Percentiles rank a stretch among this genome's conserved stretches.
These are phyloP conservation scores for Pleomassaria siparia DNA, from an alignment of 2,329 filamentous ascomycete species.

Conservation along the genomic window DNA sequence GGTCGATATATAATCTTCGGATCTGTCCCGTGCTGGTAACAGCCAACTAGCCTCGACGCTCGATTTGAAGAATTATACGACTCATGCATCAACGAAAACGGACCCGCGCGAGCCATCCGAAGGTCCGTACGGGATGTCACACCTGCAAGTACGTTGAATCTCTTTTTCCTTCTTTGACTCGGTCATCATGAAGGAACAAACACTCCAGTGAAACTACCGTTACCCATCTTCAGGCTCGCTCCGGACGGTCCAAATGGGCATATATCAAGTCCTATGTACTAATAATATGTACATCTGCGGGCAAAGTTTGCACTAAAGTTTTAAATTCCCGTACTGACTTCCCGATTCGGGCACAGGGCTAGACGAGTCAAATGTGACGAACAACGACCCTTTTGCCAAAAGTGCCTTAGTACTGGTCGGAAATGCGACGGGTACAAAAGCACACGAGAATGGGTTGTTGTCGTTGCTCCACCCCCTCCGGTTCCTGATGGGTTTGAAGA, in stretches of 20 bases:
- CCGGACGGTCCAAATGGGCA: too few species aligned
- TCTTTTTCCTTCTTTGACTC: background rate
- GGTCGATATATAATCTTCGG: background rate
- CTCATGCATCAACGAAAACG: conserved; percentile 11
- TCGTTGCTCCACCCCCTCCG: conserved; percentile 15
- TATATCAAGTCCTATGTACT: too few species aligned
- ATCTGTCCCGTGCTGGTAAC: background rate
- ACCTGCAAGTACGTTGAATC: conserved; percentile 20
- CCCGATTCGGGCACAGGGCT: conserved; percentile 8
- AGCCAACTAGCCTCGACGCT: background rate
- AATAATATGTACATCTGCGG: too few species aligned
- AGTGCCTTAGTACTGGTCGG: conserved; percentile 16
- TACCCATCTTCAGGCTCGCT: too few species aligned
- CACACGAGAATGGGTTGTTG: conserved; percentile 15
- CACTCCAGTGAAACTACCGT: background rate
- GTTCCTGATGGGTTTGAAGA: conserved; percentile 19
- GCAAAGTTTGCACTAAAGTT: background rate
- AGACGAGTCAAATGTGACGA: conserved; percentile 22
- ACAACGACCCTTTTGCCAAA: conserved; percentile 15
- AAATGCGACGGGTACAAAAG: conserved; percentile 20
- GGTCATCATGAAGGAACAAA: background rate
- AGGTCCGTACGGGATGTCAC: conserved; percentile 19
- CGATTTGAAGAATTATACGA: background rate
- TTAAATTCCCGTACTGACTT: conserved; percentile 3
- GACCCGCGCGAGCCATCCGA: conserved; percentile 17